phyloP scores from a whole-genome alignment of 768 basidiomycete species.

The Tulasnella calospora region DNA sequence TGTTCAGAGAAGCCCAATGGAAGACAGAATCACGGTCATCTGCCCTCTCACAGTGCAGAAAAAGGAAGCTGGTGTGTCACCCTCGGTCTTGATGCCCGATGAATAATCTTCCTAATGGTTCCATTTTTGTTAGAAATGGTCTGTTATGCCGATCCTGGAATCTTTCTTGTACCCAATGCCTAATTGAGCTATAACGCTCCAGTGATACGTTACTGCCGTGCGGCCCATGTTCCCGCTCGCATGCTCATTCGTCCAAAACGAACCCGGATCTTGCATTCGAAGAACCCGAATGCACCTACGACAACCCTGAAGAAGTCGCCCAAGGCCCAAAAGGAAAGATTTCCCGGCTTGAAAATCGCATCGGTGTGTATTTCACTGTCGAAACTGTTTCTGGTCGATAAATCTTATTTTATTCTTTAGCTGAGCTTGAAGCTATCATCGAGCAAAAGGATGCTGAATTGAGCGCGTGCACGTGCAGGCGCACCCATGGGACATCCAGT shows the following conservation, averaged over 20 bases:
- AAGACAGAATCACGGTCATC: not conserved
- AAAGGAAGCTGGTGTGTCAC: conserved; percentile 14
- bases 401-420: not conserved
- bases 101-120: not conserved
- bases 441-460: conserved; percentile 5
- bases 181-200: not conserved
- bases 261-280: not conserved
- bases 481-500: not conserved
- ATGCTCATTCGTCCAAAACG: not conserved
- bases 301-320: conserved; percentile 20
- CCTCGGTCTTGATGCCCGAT: not conserved
- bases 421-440: conserved; percentile 7
- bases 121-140: conserved; percentile 13
- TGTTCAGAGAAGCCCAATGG: not conserved
- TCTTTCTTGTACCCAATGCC: not conserved
- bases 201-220: conserved; percentile 22
- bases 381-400: not conserved
- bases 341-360: not conserved
- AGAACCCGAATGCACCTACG: conserved; percentile 19
- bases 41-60: conserved; percentile 9
- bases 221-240: not conserved
- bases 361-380: not conserved
- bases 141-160: not conserved
- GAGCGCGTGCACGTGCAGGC: not conserved
- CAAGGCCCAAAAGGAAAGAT: conserved; percentile 2